Conservation (phyloP, 371 early-diverging fungal species). For the Smittium mucronatum region DNA sequence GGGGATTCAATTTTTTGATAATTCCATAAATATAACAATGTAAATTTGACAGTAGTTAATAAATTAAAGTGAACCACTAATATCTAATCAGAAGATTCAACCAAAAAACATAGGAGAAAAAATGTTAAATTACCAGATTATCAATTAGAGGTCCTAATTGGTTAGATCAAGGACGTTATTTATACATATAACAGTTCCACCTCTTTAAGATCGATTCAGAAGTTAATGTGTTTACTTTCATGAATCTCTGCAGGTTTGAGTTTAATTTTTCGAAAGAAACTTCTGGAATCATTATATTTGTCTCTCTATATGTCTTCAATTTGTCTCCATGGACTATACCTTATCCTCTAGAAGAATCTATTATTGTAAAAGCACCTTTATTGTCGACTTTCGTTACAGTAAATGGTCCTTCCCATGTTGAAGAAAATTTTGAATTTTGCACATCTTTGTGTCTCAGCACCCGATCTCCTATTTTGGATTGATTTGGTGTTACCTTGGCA, state of each 20-base stretch:
- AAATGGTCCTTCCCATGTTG: constrained; percentile 10
- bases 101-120: not conserved
- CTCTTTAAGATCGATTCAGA: not conserved
- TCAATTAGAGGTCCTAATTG: not conserved
- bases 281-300: constrained; percentile 7
- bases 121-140: not conserved
- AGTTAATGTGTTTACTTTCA: not conserved
- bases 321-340: constrained; percentile 7
- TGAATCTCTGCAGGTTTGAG: not conserved
- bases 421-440: not conserved
- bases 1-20: no score
- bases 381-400: constrained; percentile 1
- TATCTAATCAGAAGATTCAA: no score
- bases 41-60: no score
- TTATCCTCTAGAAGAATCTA: not conserved
- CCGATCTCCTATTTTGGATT: not conserved
- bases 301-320: constrained; percentile 4
- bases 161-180: not conserved
- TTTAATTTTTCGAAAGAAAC: not conserved
- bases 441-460: constrained; percentile 2
- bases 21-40: no score
- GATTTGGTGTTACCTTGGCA: not conserved
- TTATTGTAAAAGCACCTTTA: not conserved
- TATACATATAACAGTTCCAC: constrained; percentile 4
- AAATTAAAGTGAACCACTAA: no score